These are phyloP conservation scores for Phaffomyces antillensis DNA, from an alignment of 805 yeast species.

Conservation along the genomic window DNA sequence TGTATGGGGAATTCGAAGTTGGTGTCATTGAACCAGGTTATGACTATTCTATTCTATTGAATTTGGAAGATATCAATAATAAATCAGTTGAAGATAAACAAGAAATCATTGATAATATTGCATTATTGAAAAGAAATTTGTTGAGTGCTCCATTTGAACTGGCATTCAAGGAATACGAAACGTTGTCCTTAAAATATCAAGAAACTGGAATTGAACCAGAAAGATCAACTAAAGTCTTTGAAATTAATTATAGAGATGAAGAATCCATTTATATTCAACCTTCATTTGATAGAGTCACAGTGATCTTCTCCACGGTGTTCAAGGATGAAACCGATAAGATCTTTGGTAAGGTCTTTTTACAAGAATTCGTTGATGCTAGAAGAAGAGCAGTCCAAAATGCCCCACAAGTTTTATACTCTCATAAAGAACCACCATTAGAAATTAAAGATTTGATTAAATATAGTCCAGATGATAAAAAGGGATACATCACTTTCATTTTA, in stretches of 20 bases:
- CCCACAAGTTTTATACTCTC: conserved; percentile 92
- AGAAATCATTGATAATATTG: conserved; percentile 52
- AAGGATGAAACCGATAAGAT: conserved; percentile 95
- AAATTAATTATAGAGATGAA: conserved; percentile 81
- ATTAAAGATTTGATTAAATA: conserved; percentile 39
- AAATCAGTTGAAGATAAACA: conserved; percentile 40
- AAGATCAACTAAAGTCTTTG: conserved; percentile 16
- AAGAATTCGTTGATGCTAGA: conserved; percentile 94
- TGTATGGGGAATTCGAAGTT: conserved; percentile 39
- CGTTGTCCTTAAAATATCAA: conserved; percentile 32
- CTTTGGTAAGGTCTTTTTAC: conserved; percentile 82
- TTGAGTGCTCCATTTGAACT: conserved; percentile 89
- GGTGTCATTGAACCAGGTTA: conserved; percentile 61
- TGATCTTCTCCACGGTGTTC: conserved; percentile 88
- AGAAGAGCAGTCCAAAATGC: conserved; percentile 94
- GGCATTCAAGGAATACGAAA: conserved; percentile 77
- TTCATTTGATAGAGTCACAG: conserved; percentile 93
- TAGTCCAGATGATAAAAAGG: conserved; percentile 37
- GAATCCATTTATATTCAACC: conserved; percentile 90
- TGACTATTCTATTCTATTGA: conserved; percentile 69
- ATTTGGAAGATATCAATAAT: conserved; percentile 38
- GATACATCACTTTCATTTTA: conserved; percentile 62
- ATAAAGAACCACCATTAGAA: conserved; percentile 90
- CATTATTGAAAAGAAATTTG: conserved; percentile 76
- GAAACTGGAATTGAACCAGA: conserved; percentile 25